These are phyloP conservation scores for Thermoascus crustaceus DNA, from an alignment of 2,329 filamentous ascomycete genomes.

Conservation along the genomic window DNA sequence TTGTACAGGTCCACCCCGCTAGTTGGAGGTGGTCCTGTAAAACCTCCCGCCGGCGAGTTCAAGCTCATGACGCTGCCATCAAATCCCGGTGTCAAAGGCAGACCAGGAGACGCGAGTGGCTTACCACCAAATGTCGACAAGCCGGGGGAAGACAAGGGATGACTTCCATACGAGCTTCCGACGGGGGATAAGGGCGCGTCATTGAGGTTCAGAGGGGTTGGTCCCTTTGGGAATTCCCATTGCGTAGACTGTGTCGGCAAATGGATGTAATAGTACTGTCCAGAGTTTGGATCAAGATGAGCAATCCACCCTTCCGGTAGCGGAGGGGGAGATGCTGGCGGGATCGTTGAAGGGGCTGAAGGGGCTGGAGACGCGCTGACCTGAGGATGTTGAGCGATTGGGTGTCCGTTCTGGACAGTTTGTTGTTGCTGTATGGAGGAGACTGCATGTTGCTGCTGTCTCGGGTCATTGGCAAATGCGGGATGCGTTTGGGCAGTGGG, in stretches of 20 bases:
- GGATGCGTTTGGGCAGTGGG: slow-evolving; percentile 57
- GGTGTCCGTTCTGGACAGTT: slow-evolving; percentile 21
- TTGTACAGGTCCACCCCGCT: slow-evolving; percentile 93
- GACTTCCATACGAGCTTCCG: slow-evolving; percentile 62
- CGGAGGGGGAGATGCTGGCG: slow-evolving; percentile 78
- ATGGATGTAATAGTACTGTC: slow-evolving; percentile 98
- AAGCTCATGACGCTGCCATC: slow-evolving; percentile 81
- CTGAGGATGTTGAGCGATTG: slow-evolving; percentile 18
- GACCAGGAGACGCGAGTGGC: slow-evolving; percentile 68
- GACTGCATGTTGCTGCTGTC: slow-evolving; percentile 33
- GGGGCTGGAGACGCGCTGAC: slow-evolving; percentile 28
- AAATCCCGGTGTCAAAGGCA: slow-evolving; percentile 75
- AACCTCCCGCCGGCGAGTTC: slow-evolving; percentile 70
- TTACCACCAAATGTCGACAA: slow-evolving; percentile 43
- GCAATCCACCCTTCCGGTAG: slow-evolving; percentile 98
- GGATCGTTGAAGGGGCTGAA: slow-evolving; percentile 37
- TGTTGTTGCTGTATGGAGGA: slow-evolving; percentile 40
- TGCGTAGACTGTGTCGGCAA: slow-evolving; percentile 90
- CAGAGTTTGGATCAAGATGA: slow-evolving; percentile 88
- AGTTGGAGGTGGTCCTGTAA: slow-evolving; percentile 67
- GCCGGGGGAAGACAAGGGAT: slow-evolving; percentile 62
- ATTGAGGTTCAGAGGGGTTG: slow-evolving; percentile 79
- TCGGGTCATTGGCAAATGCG: slow-evolving; percentile 79
- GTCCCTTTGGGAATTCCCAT: slow-evolving; percentile 97
- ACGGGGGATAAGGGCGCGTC: slow-evolving; percentile 75